phyloP scores from a whole-genome alignment of 164 flowering plant genomes.

The Macadamia tetraphylla region DNA sequence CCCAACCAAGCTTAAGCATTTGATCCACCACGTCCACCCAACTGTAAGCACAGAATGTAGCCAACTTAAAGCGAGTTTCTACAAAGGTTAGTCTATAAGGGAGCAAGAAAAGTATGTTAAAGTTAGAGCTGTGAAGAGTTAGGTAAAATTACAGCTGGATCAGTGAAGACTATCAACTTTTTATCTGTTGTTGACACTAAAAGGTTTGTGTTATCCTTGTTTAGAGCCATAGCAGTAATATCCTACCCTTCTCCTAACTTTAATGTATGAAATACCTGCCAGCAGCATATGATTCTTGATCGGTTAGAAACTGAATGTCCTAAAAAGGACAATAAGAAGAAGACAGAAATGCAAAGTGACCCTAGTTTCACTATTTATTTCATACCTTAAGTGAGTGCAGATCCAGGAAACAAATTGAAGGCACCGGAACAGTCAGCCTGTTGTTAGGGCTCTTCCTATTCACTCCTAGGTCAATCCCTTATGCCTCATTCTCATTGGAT shows the following conservation, averaged over 20 bases:
- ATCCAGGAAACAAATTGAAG: too few species aligned
- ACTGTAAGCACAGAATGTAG: conserved; percentile 35
- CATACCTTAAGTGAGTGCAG: too few species aligned
- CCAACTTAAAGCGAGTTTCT: neutral
- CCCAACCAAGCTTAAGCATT: conserved; percentile 99
- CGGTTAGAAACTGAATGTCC: too few species aligned
- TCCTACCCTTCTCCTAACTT: conserved; percentile 76
- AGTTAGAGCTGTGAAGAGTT: too few species aligned
- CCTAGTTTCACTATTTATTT: too few species aligned
- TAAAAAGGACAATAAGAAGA: too few species aligned
- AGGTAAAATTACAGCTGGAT: conserved; percentile 70
- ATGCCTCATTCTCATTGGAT: conserved; percentile 4
- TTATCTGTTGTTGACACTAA: conserved; percentile 87
- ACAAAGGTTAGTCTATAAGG: neutral
- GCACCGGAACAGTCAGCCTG: too few species aligned
- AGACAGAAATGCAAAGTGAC: too few species aligned
- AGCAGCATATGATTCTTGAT: too few species aligned
- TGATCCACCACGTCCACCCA: conserved; percentile 96
- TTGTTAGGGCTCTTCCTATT: conserved; percentile 23
- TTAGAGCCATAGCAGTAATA: conserved; percentile 75
- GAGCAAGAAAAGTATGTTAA: neutral
- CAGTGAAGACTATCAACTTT: conserved; percentile 83
- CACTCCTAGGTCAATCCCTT: conserved; percentile 17
- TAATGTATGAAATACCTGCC: too few species aligned
- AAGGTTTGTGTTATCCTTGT: conserved; percentile 82